Conservation (phyloP, 352 stramenopile species). For the Phytopythium kandeliae region DNA sequence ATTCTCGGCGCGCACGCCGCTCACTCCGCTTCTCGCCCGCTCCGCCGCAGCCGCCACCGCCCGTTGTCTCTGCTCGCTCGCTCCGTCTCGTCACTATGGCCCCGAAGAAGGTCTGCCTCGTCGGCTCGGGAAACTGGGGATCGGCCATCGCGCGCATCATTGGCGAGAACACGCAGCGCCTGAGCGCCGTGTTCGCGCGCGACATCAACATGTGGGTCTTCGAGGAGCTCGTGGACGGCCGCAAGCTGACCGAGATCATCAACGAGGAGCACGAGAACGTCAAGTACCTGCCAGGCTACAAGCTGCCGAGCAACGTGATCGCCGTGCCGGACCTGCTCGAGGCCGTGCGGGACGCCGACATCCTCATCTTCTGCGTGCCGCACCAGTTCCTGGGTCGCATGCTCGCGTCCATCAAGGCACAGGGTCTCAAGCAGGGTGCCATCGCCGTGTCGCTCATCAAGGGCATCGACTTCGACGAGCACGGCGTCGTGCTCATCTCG, state of each 20-base stretch:
- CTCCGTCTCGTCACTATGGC: slow-evolving; percentile 13
- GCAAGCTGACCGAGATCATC: slow-evolving; percentile 95
- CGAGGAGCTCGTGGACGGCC: slow-evolving; percentile 84
- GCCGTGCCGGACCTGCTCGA: slow-evolving; percentile 90
- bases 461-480: slow-evolving; percentile 84
- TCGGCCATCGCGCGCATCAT: slow-evolving; percentile 82
- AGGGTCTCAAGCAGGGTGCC: slow-evolving; percentile 55
- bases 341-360: slow-evolving; percentile 84
- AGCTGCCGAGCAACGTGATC: slow-evolving; percentile 91
- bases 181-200: slow-evolving; percentile 69
- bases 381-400: slow-evolving; percentile 94
- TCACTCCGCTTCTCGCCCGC: slow-evolving; percentile 12
- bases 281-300: slow-evolving; percentile 90
- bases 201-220: slow-evolving; percentile 98
- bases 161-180: slow-evolving; percentile 61
- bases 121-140: slow-evolving; percentile 80
- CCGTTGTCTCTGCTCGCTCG: neutral
- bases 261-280: slow-evolving; percentile 96
- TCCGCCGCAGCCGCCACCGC: slow-evolving; percentile 5
- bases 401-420: slow-evolving; percentile 83
- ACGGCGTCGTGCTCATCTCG: slow-evolving; percentile 82
- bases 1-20: too few relatives aligned
- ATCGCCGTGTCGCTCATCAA: slow-evolving; percentile 92
- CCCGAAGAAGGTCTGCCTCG: slow-evolving; percentile 66
- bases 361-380: slow-evolving; percentile 96